These are phyloP conservation scores for Sonneratia alba DNA, from an alignment of 345 rosid genomes.

Conservation along the genomic window DNA sequence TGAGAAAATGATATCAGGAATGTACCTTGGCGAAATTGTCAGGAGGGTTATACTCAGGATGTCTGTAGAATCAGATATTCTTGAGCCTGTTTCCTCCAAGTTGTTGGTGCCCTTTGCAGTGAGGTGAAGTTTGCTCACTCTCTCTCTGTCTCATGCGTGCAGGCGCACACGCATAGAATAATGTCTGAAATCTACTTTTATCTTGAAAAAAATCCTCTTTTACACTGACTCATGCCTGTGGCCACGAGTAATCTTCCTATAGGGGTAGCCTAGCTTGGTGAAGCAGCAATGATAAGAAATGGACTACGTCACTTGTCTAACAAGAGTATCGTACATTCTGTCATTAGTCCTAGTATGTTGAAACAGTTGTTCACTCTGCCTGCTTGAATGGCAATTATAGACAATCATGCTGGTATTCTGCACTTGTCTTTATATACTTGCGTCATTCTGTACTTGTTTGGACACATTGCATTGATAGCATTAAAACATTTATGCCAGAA, in stretches of 20 bases:
- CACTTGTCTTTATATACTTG: background rate
- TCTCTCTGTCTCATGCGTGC: background rate
- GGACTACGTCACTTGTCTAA: too few relatives aligned
- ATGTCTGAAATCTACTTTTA: background rate
- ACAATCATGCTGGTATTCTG: background rate
- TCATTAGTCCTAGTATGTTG: background rate
- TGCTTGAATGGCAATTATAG: background rate
- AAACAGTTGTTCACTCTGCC: background rate
- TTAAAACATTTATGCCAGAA: background rate
- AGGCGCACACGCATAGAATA: too few relatives aligned
- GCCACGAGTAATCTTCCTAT: background rate
- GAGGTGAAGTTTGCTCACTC: conserved; percentile 25
- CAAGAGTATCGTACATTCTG: background rate
- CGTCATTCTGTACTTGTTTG: background rate
- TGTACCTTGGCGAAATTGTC: conserved; percentile 95
- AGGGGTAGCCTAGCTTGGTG: background rate
- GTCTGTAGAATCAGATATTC: conserved; percentile 54
- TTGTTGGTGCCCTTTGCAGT: conserved; percentile 48
- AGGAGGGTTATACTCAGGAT: conserved; percentile 83
- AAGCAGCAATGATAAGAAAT: background rate
- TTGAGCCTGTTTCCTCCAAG: conserved; percentile 50
- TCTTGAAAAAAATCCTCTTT: background rate
- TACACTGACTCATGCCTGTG: background rate
- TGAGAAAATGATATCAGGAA: conserved; percentile 96
- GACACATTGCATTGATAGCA: background rate